Conservation (phyloP, 2,329 filamentous ascomycete genomes). For the Pezicula rhizophila region DNA sequence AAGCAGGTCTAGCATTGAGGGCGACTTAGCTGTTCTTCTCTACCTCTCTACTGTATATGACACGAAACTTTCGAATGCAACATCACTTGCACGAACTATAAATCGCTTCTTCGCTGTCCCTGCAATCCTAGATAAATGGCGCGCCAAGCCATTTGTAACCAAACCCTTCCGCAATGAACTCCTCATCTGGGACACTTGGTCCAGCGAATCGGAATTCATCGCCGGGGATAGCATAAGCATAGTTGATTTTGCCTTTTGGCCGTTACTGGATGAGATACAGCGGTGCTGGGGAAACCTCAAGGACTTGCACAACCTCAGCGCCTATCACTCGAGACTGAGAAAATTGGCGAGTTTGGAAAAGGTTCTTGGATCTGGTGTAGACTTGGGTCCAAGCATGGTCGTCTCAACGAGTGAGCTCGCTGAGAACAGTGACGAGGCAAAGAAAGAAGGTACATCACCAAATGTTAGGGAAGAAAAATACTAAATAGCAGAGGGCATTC, state of each 20-base stretch:
- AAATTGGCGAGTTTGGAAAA: conserved; percentile 12
- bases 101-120: conserved; percentile 19
- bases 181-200: conserved; percentile 16
- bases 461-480: too few relatives aligned
- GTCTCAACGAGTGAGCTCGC: too few relatives aligned
- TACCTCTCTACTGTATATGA: conserved; percentile 54
- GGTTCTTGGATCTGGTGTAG: conserved; percentile 2
- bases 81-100: conserved; percentile 15
- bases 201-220: conserved; percentile 32
- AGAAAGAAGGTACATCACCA: too few relatives aligned
- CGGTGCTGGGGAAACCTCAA: conserved; percentile 26
- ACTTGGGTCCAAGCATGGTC: neutral
- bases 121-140: conserved; percentile 19
- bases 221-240: conserved; percentile 36
- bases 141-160: conserved; percentile 12
- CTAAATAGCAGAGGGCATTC: too few relatives aligned
- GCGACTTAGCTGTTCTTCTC: conserved; percentile 47
- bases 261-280: conserved; percentile 43
- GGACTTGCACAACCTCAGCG: conserved; percentile 24
- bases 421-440: too few relatives aligned
- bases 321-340: conserved; percentile 16
- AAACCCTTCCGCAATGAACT: conserved; percentile 24
- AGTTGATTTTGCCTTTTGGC: conserved; percentile 53
- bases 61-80: conserved; percentile 12
- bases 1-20: conserved; percentile 39